A percentile compares a stretch with the other conserved stretches of the same genome.
Evolutionary conservation across 495 filamentous ascomycete species (phyloP).

Genomic region (Xylaria sp.): DNA sequence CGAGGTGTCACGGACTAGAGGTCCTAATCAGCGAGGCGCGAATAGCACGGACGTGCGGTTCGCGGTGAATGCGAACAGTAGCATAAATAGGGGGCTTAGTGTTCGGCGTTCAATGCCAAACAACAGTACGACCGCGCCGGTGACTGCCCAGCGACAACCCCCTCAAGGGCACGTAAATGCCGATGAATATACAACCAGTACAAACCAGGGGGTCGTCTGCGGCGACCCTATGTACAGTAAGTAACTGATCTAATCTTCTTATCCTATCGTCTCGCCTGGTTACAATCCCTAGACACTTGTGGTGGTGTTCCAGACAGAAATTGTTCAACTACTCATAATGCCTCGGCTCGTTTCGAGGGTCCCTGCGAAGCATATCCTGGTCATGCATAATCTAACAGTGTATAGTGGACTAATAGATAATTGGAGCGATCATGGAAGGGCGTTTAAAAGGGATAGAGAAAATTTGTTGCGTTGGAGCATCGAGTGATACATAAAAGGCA

Average conservation of each 20-base stretch:
- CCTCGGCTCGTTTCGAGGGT: too few relatives aligned
- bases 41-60: slow-evolving; percentile 32
- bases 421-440: slow-evolving; percentile 11
- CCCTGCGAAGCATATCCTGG: neutral
- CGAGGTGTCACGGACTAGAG: slow-evolving; percentile 38
- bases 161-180: slow-evolving; percentile 41
- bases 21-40: slow-evolving; percentile 28
- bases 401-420: slow-evolving; percentile 29
- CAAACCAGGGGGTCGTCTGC: slow-evolving; percentile 45
- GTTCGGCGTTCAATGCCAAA: slow-evolving; percentile 42
- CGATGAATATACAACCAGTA: slow-evolving; percentile 35
- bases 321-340: neutral
- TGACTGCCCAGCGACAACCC: slow-evolving; percentile 34
- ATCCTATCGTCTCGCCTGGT: neutral
- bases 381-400: neutral
- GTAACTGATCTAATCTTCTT: neutral
- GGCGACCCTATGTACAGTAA: slow-evolving; percentile 50
- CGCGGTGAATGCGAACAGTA: slow-evolving; percentile 32
- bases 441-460: slow-evolving; percentile 23
- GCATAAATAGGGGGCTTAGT: slow-evolving; percentile 33
- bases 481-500: slow-evolving; percentile 1
- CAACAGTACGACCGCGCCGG: slow-evolving; percentile 33
- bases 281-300: neutral
- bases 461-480: neutral
- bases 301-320: neutral